A percentile compares a stretch with the other conserved stretches of the same genome.
Evolutionary conservation across 768 basidiomycete species (phyloP).

Genomic region (Polyporus arcularius): DNA sequence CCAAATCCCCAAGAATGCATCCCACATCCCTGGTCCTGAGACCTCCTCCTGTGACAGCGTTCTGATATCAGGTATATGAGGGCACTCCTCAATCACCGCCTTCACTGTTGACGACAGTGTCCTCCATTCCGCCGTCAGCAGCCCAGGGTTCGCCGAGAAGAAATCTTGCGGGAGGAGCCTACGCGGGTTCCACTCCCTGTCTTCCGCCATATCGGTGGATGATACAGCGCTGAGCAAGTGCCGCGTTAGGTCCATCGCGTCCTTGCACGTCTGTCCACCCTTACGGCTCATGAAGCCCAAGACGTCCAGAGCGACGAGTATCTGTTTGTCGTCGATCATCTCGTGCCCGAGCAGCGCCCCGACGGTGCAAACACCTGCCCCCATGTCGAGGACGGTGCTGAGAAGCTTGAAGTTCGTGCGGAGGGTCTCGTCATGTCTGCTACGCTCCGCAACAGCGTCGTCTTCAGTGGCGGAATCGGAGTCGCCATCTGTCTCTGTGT

Average conservation of each 20-base stretch:
- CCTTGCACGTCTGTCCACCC: conserved; percentile 50
- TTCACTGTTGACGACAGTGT: conserved; percentile 49
- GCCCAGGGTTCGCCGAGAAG: conserved; percentile 57
- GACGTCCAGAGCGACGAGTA: conserved; percentile 50
- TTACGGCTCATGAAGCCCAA: conserved; percentile 59
- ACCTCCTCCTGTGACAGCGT: conserved; percentile 62
- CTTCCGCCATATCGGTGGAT: not conserved
- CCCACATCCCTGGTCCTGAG: conserved; percentile 50
- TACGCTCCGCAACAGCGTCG: conserved; percentile 28
- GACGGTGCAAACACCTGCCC: conserved; percentile 58
- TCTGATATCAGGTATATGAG: conserved; percentile 54
- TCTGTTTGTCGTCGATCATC: conserved; percentile 36
- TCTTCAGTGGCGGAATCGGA: conserved; percentile 28
- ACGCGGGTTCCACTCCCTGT: conserved; percentile 44
- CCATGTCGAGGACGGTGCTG: conserved; percentile 54
- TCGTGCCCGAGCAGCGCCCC: conserved; percentile 49
- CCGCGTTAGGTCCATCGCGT: conserved; percentile 55
- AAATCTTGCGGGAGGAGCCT: conserved; percentile 53
- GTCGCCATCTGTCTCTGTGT: conserved; percentile 25
- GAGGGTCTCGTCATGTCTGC: conserved; percentile 14
- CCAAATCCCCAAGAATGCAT: conserved; percentile 57
- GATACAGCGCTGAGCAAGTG: conserved; percentile 11
- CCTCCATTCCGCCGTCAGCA: conserved; percentile 55
- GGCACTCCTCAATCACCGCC: conserved; percentile 55
- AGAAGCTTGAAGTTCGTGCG: conserved; percentile 50